Percentiles rank a stretch among this genome's conserved stretches.
These are phyloP conservation scores for Penicillium italicum DNA, from an alignment of 2,329 filamentous ascomycete genomes.

Conservation along the genomic window DNA sequence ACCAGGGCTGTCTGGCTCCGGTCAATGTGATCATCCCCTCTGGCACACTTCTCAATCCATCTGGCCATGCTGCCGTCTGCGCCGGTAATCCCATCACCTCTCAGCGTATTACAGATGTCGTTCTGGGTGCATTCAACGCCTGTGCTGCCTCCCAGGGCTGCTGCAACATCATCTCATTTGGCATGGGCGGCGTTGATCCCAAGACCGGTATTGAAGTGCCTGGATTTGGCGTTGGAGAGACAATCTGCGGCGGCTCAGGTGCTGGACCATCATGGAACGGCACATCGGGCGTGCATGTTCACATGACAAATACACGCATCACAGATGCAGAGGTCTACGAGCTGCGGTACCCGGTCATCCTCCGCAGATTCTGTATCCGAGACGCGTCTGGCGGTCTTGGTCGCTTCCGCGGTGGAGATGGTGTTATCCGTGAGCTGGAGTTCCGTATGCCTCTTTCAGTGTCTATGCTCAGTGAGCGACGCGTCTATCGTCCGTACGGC, in stretches of 20 bases:
- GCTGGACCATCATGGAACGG: slow-evolving; percentile 70
- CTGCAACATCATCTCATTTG: slow-evolving; percentile 62
- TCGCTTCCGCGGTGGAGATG: slow-evolving; percentile 65
- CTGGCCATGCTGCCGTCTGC: slow-evolving; percentile 68
- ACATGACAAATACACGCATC: slow-evolving; percentile 83
- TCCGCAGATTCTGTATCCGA: slow-evolving; percentile 66
- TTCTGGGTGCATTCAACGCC: slow-evolving; percentile 69
- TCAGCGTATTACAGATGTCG: slow-evolving; percentile 72
- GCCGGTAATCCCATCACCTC: slow-evolving; percentile 72
- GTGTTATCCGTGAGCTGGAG: slow-evolving; percentile 76
- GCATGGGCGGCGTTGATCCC: slow-evolving; percentile 12
- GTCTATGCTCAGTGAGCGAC: slow-evolving; percentile 22
- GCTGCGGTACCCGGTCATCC: slow-evolving; percentile 67
- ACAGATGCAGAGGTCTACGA: slow-evolving; percentile 80
- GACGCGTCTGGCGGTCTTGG: slow-evolving; percentile 61
- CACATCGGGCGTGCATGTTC: slow-evolving; percentile 68
- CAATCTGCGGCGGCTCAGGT: slow-evolving; percentile 71
- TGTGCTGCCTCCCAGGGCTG: slow-evolving; percentile 71
- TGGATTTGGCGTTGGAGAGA: slow-evolving; percentile 73
- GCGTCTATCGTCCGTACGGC: slow-evolving; percentile 16
- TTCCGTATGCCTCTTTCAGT: slow-evolving; percentile 47
- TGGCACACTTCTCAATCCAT: slow-evolving; percentile 64
- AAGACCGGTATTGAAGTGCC: slow-evolving; percentile 12
- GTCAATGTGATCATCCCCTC: slow-evolving; percentile 65
- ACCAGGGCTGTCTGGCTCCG: slow-evolving; percentile 73